phyloP scores from a whole-genome alignment of 1,284 basidiomycete species.

The Inonotus hispidus region DNA sequence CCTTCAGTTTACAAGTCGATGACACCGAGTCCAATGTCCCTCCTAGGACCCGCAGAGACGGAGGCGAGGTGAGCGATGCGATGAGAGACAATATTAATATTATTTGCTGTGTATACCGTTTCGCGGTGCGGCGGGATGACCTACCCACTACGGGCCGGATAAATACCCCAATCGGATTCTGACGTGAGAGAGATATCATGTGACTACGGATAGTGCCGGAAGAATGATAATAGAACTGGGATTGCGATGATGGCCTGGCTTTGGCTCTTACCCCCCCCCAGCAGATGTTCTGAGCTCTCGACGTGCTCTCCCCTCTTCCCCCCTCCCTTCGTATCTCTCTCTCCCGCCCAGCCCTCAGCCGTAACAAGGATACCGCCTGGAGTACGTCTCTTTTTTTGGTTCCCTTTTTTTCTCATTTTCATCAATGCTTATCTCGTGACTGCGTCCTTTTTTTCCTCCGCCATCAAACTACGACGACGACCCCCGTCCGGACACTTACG shows the following conservation, averaged over 20 bases:
- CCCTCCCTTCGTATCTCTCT: constrained; percentile 29
- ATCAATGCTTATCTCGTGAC: background rate
- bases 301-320: constrained; percentile 20
- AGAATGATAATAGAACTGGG: constrained; percentile 1
- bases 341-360: constrained; percentile 32
- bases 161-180: too few relatives aligned
- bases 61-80: too few relatives aligned
- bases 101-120: too few relatives aligned
- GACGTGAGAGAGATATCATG: background rate
- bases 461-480: constrained; percentile 5
- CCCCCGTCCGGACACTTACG: background rate
- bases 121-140: too few relatives aligned
- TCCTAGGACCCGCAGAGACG: background rate
- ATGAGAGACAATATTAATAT: too few relatives aligned
- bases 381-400: constrained; percentile 36
- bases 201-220: background rate
- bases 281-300: constrained; percentile 15
- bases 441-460: constrained; percentile 7
- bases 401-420: constrained; percentile 8
- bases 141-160: too few relatives aligned
- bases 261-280: background rate
- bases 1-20: background rate
- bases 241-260: background rate
- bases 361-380: constrained; percentile 79
- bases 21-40: too few relatives aligned